Base-by-base conservation (phyloP, 1,284 basidiomycete species). In the Taiwanofungus camphoratus region DNA sequence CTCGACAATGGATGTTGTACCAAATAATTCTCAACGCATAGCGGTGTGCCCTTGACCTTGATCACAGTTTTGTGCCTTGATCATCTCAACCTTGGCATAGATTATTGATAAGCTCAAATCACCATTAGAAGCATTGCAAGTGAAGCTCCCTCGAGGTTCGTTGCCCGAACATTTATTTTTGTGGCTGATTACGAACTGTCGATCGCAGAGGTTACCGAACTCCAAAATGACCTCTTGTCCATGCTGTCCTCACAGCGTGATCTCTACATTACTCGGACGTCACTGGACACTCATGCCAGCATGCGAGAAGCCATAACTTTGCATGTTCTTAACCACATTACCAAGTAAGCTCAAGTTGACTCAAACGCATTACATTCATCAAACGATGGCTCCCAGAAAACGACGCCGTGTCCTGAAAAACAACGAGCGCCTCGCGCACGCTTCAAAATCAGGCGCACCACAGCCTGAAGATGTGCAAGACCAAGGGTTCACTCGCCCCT, bases 401-500 rank as follows among this genome's bases (percentile, higher is more conserved):
- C 86, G 95, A n/a, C 79, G 87, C 11, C 76, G 81, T 6, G 77
- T 99, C n/a, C 73, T 97, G 13, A 94, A 94, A 61, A 96, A 95
- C 64, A 98, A 97, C 58, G 92, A 97, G 54, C 82, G 83, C 36
- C 74, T 98, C 11, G 76, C 86, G 0, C 77, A 82, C 51, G 77
- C 79, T 4, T 62, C 72, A 1, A 78, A 87, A 65, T 59, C 71
- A 12, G 67, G 70, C 46, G 71, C 68, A 2, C 66, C 77, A 31
- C 70, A 73, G 5, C 76, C 77, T 5, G 77, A 82, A 59, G 87
- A 91, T 49, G 77, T 91, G 5, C 87, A 92, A 63, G 95, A 99
- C 61, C 95, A 98, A 73, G 94, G 95, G 18, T 99, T 98, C 67
- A 97, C 94, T 1, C 86, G 96, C 6, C 95, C 96, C 16, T 95